Evolutionary conservation across 495 filamentous ascomycete genomes (phyloP).

Genomic region (Penicillium verhagenii): DNA sequence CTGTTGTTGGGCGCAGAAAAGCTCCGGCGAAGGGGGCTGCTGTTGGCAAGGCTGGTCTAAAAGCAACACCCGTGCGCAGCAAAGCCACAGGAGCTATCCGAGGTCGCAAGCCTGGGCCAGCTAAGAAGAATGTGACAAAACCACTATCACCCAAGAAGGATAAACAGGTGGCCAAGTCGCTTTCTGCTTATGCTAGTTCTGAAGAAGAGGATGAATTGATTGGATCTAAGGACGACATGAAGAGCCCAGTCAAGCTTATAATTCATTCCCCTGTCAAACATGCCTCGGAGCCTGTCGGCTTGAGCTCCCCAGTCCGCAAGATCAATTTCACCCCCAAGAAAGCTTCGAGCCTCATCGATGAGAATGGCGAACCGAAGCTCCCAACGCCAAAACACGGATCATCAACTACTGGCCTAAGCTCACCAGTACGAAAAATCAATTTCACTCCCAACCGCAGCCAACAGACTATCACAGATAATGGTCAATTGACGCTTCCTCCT

Average conservation of each 20-base stretch:
- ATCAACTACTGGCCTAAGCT: conserved; percentile 21
- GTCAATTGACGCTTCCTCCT: conserved; percentile 23
- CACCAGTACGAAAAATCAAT: conserved; percentile 34
- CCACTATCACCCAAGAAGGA: conserved; percentile 59
- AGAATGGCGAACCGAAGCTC: conserved; percentile 36
- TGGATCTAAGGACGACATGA: conserved; percentile 40
- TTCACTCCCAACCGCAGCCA: conserved; percentile 29
- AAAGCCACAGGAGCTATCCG: conserved; percentile 26
- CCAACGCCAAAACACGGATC: conserved; percentile 28
- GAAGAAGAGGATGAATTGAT: conserved; percentile 54
- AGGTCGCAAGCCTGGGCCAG: conserved; percentile 39
- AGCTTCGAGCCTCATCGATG: conserved; percentile 28
- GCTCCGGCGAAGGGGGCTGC: conserved; percentile 4
- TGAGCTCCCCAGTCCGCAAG: conserved; percentile 42
- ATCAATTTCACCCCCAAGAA: conserved; percentile 40
- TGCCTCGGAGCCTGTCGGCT: conserved; percentile 20
- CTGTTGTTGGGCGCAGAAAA: conserved; percentile 26
- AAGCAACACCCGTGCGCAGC: conserved; percentile 51
- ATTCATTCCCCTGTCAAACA: conserved; percentile 44
- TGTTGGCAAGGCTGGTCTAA: conserved; percentile 34
- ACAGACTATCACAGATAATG: conserved; percentile 20
- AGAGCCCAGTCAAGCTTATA: conserved; percentile 24
- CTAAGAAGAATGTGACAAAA: conserved; percentile 31
- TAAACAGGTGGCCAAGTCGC: conserved; percentile 50
- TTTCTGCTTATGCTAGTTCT: conserved; percentile 40